Base-by-base conservation (phyloP, 2,329 filamentous ascomycete genomes). In the Fusarium dlaminii region DNA sequence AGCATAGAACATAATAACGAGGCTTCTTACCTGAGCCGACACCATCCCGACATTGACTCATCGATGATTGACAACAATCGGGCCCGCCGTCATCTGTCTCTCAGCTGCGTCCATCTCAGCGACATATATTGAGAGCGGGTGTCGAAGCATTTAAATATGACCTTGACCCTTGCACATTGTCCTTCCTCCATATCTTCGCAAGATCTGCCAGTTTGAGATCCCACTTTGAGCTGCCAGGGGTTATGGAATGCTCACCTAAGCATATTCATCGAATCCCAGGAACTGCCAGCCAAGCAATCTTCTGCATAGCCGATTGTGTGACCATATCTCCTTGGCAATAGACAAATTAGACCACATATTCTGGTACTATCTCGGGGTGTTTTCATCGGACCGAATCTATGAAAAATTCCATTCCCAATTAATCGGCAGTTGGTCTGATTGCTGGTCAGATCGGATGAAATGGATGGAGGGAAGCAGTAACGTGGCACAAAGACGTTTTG, bases 101-200 rank as follows among this genome's bases (percentile, higher is more conserved):
- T 66, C 20, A 36, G 30, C 39, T 20, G 27, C 18, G 17, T 37
- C 42, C 45, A 37, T 37, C 24, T 36, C 56, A 51, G 56, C 24
- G 32, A 59, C 24, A 51, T 30, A 34, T 34, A 24, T 58, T 22
- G 64, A 37, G 43, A 45, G 49, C 42, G 51, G 67, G 68, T 37
- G 27, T 45, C 63, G 18, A 54, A 45, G 60, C 57, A 70, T 74
- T 74, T 74, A 74, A 74, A 74, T 74, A 74, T 73, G 60, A 70
- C 60, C 49, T 73, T 73, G 29, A 58, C 51, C 36, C 52, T 75
- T 48, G 37, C 72, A 73, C 72, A 73, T 54, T 70, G 68, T 74
- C 48, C 54, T 43, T 22, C 61, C 39, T 40, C 24, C 71, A 22
- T 10, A n/a, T 11, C 12, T 37, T 75, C 72, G 72, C 72, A 75